Evolutionary conservation across 257 asterid genomes (phyloP), one percentile per base, ranked within the genome.

Genomic region (Solanum sitiens): DNA sequence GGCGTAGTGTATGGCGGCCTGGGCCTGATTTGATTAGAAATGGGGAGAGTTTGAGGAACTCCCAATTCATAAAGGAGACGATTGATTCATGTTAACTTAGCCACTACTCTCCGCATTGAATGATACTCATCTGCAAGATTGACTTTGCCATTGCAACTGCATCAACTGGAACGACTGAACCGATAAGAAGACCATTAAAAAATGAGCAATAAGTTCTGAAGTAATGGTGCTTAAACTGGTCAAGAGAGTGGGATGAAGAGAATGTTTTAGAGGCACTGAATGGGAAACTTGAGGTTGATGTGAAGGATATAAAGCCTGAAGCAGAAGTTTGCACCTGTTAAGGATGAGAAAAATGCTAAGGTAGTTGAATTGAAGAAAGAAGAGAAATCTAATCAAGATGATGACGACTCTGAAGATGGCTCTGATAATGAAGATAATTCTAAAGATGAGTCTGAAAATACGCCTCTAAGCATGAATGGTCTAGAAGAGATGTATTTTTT

Each of bases 381-480:
- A 11, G 61, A 23, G 6, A n/a, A 87, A 10, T 27, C 74, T 27
- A 37, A 67, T 25, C 37, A 68, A 32, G 92, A 86, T 70, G 92
- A 86, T 4, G 92, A 90, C 10, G 93, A 91, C 12, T 67, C 35
- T 3, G 63, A 30, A 25, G 27, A 89, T 12, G 91, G 30, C 2
- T 86, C 91, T 47, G 92, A 89, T 76, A 91, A 88, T 6, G 91
- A 89, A 18, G 93, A 91, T 3, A 30, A 87, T 18, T 65, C 70
- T 37, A 85, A 72, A 8, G 89, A 87, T 12, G 83, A 33, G 3
- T 94, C 88, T 68, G 91, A 82, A 32, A 86, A 74, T 80, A 68
- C 0, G 12, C 35, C 56, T 75, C 9, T 40, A 40, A 32, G 40
- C 83, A 63, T 71, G 56, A 72, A 90, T 77, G 94, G 87, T 2